These are phyloP conservation scores for Coniochaeta sp. DNA, from an alignment of 2,329 filamentous ascomycete species.

Conservation along the genomic window DNA sequence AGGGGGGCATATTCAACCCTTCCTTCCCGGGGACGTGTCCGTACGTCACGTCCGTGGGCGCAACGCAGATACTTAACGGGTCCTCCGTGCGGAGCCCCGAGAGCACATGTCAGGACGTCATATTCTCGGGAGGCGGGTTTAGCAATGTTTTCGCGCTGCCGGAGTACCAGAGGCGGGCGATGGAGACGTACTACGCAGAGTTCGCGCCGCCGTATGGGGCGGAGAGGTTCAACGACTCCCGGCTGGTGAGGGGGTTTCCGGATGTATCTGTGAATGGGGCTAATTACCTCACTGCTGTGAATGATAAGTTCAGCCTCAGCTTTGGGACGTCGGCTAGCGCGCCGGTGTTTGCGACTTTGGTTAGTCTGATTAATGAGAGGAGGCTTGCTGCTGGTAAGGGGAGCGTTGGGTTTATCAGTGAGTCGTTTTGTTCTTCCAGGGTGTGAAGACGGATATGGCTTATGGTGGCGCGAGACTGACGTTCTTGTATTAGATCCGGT, in stretches of 20 bases:
- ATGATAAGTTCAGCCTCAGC: conserved; percentile 32
- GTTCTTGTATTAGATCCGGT: neutral
- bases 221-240: conserved; percentile 38
- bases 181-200: conserved; percentile 31
- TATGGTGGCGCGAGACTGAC: too few species aligned
- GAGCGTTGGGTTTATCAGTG: conserved; percentile 15
- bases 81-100: conserved; percentile 31
- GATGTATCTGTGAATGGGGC: conserved; percentile 39
- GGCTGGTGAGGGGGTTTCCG: conserved; percentile 37
- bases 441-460: too few species aligned
- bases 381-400: conserved; percentile 20
- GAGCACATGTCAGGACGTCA: conserved; percentile 36
- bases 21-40: conserved; percentile 38
- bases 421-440: too few species aligned
- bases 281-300: conserved; percentile 33
- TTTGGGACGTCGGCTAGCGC: conserved; percentile 40
- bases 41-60: conserved; percentile 45
- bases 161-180: conserved; percentile 35
- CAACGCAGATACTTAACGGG: conserved; percentile 36
- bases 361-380: conserved; percentile 24
- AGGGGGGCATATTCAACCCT: conserved; percentile 40
- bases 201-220: conserved; percentile 32
- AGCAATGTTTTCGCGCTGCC: conserved; percentile 40
- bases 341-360: conserved; percentile 25
- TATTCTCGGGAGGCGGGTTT: conserved; percentile 42